Base-by-base conservation (phyloP, 106 monocot species). In the Xerophyta viscosa region DNA sequence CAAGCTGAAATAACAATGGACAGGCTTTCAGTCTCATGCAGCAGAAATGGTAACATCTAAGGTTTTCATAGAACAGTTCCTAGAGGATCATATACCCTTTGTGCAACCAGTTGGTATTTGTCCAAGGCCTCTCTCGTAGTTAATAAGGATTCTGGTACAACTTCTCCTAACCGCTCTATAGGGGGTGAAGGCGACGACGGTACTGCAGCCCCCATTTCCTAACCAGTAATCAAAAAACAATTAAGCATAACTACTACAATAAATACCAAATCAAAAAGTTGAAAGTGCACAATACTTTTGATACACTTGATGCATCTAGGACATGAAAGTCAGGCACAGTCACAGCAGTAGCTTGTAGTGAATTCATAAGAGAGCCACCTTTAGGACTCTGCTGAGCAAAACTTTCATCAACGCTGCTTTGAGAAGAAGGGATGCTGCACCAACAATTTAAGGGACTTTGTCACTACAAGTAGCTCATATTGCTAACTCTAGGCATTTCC, bases 61-160 rank as follows among this genome's bases (percentile, higher is more conserved):
- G 43, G 14, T 41, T 17, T 44, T 6, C 1, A 22, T 0, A 13
- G 28, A 22, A 30, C 29, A 24, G 29, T 50, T 19, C 3, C 43
- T 43, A 54, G 20, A 57, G 19, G 30, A 45, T 11, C 4, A 29
- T 30, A 23, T 68, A 96, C 94, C 88, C 76, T 96, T 52, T 82
- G 84, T 23, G 76, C 69, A 44, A 96, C 43, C 31, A 71, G 56
- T 58, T 82, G 84, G 58, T 85, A 96, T 27, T 72, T 88, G 15
- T 96, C 88, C 55, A 96, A 56, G 12, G 76, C 88, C 58, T 96
- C 88, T 9, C 84, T 78, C 13, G 84, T 79, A 37, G 62, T 76
- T 60, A 76, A 53, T 31, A 72, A 60, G 43, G 71, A 29, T 46
- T 94, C 88, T 12, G 73, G 68, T 44, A 71, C 52, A 7, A 56